Evolutionary conservation across 108 stramenopile species (phyloP).

Genomic region (Skeletonema marinoi): DNA sequence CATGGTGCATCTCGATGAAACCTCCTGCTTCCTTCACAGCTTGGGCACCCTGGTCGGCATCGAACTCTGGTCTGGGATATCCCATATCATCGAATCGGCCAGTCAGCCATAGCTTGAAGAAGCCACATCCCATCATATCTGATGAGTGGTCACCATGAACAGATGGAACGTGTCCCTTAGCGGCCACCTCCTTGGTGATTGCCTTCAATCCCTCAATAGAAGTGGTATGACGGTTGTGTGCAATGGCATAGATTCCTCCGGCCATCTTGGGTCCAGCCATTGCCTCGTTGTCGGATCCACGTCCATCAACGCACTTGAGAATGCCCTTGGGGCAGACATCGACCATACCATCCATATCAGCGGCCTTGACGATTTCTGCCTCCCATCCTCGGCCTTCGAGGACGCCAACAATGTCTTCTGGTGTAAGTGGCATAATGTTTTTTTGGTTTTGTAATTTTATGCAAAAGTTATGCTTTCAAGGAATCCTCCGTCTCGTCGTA

Average conservation of each 20-base stretch:
- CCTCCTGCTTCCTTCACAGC: constrained; percentile 32
- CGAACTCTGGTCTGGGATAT: constrained; percentile 28
- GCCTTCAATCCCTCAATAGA: constrained; percentile 9
- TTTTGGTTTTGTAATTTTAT: neutral
- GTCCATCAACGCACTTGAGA: constrained; percentile 34
- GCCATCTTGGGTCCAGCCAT: constrained; percentile 22
- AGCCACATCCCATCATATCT: constrained; percentile 10
- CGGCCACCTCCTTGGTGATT: constrained; percentile 13
- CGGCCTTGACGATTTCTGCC: neutral
- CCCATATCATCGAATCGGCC: constrained; percentile 33
- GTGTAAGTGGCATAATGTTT: neutral
- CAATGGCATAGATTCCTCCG: constrained; percentile 35
- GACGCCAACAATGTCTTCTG: constrained; percentile 11
- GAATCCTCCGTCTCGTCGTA: neutral
- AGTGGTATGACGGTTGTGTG: constrained; percentile 22
- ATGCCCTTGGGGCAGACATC: constrained; percentile 9
- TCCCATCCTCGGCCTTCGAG: constrained; percentile 28
- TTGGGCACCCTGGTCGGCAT: constrained; percentile 26
- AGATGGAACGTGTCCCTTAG: constrained; percentile 20
- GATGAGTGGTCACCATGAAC: constrained; percentile 27
- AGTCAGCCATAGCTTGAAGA: constrained; percentile 33
- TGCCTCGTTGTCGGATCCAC: constrained; percentile 15
- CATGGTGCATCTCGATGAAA: constrained; percentile 25
- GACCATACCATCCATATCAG: constrained; percentile 9
- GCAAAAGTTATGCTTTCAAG: neutral